Conservation (phyloP, 192 early-diverging fungal genomes). For the Entomortierella parvispora region DNA sequence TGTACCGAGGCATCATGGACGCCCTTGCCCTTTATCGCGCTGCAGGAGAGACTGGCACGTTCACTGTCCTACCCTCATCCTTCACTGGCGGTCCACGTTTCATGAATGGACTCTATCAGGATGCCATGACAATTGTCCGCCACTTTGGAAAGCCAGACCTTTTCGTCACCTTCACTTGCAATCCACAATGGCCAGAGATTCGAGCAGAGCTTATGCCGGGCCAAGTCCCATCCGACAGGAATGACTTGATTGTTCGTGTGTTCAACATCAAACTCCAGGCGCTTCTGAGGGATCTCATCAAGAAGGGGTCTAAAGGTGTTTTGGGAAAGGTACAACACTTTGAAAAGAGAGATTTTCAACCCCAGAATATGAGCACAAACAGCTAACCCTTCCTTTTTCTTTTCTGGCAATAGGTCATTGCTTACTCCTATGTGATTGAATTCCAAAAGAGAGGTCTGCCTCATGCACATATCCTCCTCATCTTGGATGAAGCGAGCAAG, state of each 20-base stretch:
- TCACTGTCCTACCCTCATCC: conserved; percentile 7
- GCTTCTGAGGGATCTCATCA: conserved; percentile 11
- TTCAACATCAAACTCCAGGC: conserved; percentile 22
- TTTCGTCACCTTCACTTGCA: conserved; percentile 49
- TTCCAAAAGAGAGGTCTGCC: conserved; percentile 55
- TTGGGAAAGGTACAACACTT: too few species aligned
- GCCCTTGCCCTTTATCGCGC: not conserved
- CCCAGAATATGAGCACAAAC: too few species aligned
- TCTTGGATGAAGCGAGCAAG: conserved; percentile 23
- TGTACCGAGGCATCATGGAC: too few species aligned
- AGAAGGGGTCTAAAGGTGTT: conserved; percentile 13
- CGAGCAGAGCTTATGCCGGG: not conserved
- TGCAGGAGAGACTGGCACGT: too few species aligned
- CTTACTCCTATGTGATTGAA: conserved; percentile 39
- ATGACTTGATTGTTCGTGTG: conserved; percentile 10
- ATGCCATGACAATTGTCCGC: conserved; percentile 26
- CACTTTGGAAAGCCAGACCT: conserved; percentile 35
- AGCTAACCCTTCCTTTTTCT: too few species aligned
- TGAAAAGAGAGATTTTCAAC: too few species aligned
- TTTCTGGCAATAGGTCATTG: conserved; percentile 32
- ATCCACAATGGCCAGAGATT: conserved; percentile 41
- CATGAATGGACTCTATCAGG: conserved; percentile 13
- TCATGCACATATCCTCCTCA: conserved; percentile 52
- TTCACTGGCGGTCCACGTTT: conserved; percentile 26
- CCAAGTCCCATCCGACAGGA: conserved; percentile 4